These are phyloP conservation scores for Purshia tridentata DNA, from an alignment of 306 rosid genomes.

Conservation along the genomic window DNA sequence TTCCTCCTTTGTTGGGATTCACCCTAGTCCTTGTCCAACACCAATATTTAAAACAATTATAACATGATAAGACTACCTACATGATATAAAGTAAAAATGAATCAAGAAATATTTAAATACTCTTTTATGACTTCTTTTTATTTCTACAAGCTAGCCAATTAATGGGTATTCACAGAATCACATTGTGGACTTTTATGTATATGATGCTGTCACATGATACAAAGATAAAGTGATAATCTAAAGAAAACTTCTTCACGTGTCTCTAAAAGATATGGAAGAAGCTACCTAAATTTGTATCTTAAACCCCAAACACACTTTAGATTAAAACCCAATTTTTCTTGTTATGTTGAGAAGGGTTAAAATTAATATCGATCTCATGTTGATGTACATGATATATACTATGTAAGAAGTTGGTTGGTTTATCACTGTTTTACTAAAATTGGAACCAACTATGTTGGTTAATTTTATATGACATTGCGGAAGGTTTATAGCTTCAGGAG, in stretches of 20 bases:
- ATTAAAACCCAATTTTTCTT: neutral
- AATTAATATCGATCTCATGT: too few species aligned
- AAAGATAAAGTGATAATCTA: constrained; percentile 25
- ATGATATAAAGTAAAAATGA: constrained; percentile 11
- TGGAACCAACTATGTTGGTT: too few species aligned
- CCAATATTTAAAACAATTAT: constrained; percentile 8
- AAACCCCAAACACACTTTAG: neutral
- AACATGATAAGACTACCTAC: too few species aligned
- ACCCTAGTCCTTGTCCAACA: constrained; percentile 24
- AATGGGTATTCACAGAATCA: neutral
- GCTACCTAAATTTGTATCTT: neutral
- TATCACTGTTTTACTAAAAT: neutral
- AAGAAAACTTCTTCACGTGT: constrained; percentile 45
- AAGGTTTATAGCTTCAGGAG: too few species aligned
- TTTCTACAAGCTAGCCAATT: constrained; percentile 12
- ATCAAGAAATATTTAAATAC: constrained; percentile 2
- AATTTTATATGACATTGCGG: neutral
- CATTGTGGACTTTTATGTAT: constrained; percentile 2
- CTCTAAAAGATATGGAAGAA: constrained; percentile 1
- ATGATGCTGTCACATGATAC: constrained; percentile 41
- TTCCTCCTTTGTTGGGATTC: constrained; percentile 20
- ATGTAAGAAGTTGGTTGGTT: neutral
- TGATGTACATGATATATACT: too few species aligned
- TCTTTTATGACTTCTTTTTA: constrained; percentile 19
- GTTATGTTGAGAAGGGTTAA: too few species aligned